phyloP scores from a whole-genome alignment of 495 filamentous ascomycete species.

The Xylaria scruposa region DNA sequence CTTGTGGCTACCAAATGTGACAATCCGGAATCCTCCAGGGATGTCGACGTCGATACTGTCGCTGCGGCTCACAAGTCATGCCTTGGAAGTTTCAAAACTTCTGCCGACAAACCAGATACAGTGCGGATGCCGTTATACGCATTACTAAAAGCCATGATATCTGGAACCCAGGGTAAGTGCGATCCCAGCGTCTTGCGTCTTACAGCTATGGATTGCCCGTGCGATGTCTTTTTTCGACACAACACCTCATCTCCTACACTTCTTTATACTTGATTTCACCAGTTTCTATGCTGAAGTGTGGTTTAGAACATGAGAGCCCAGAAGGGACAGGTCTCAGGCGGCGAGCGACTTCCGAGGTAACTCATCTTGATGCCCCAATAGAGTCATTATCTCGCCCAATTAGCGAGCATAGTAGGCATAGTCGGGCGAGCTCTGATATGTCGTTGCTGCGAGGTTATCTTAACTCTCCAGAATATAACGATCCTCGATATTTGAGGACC shows the following conservation, averaged over 20 bases:
- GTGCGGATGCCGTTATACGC: slow-evolving; percentile 80
- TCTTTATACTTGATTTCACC: background rate
- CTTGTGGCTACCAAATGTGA: slow-evolving; percentile 90
- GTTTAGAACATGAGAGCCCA: slow-evolving; percentile 33
- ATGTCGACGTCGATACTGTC: slow-evolving; percentile 65
- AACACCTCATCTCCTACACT: background rate
- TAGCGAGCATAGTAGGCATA: slow-evolving; percentile 63
- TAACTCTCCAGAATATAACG: slow-evolving; percentile 35
- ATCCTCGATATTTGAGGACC: slow-evolving; percentile 35
- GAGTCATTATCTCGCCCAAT: slow-evolving; percentile 55
- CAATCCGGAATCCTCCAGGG: slow-evolving; percentile 62
- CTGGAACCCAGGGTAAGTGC: slow-evolving; percentile 68
- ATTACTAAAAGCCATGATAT: slow-evolving; percentile 73
- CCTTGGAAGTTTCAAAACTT: slow-evolving; percentile 75
- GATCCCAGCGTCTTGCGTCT: background rate
- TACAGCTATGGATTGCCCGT: background rate
- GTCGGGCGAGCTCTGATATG: slow-evolving; percentile 69
- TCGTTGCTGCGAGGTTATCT: slow-evolving; percentile 55
- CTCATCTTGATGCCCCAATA: slow-evolving; percentile 57
- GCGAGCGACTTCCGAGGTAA: slow-evolving; percentile 56
- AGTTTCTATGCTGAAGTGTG: slow-evolving; percentile 10
- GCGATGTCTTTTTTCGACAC: background rate
- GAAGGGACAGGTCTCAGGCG: slow-evolving; percentile 36
- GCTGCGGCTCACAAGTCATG: slow-evolving; percentile 65
- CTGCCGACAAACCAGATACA: slow-evolving; percentile 70